Base-by-base conservation (phyloP, 495 filamentous ascomycete genomes). In the Beverwykella pulmonaria region DNA sequence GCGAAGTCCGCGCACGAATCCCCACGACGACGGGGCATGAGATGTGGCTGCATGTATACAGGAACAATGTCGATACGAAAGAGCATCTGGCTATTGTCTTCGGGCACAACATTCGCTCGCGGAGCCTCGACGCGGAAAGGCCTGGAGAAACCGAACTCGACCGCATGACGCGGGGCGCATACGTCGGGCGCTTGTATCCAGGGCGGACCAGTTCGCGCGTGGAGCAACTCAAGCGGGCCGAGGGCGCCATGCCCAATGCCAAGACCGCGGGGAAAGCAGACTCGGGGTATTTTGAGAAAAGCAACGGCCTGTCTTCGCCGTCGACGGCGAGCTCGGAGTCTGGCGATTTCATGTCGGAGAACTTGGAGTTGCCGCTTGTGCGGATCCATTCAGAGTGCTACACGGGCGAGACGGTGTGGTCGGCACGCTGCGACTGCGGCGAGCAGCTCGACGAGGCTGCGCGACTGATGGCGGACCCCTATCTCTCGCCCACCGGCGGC, bases 61-160 rank as follows among this genome's bases (percentile, higher is more conserved):
- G 87, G 53, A 98, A 98, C 76, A 89, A 88, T 70, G 82, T 92
- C 20, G 94, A 98, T 75, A 90, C 89, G 56, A 98, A 98, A 78
- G 94, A 98, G 73, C 94, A 98, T 76, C 79, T 98, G 39, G 94
- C 94, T n/a, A 98, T 98, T 66, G 94, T 98, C 1, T 98, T 98
- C 74, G 94, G 94, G 2, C 82, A 86, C 56, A 81, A 84, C 26
- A 98, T 98, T 68, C 83, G 95, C 48, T 92, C 88, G 69, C 82
- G 81, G 54, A 91, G 87, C 25, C 80, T 98, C 32, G 92, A 98
- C 76, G 84, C 86, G 27, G 85, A 87, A 36, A 81, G 90, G 36
- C 88, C 90, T 12, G 94, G 94, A 14, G 94, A 98, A 78, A 94
- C 92, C 1, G 95, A 98, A 78, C 88, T 91, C 85, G 95, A 97